These are phyloP conservation scores for Rhodotorula sp. DNA, from an alignment of 1,284 basidiomycete species.

Conservation along the genomic window DNA sequence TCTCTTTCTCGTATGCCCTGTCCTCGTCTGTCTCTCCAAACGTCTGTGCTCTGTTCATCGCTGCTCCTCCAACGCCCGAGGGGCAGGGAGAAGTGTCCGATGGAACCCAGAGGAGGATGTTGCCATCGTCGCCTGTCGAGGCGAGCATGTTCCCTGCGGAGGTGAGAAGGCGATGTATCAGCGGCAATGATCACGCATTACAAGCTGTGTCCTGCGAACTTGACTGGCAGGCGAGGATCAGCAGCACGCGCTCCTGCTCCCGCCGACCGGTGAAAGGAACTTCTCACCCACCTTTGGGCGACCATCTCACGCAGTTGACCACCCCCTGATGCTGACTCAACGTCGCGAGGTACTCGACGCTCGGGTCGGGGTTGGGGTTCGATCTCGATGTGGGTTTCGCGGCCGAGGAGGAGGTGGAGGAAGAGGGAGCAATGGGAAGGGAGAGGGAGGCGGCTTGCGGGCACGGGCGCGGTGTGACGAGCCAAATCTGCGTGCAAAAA, in stretches of 20 bases:
- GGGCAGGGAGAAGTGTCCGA: slow-evolving; percentile 52
- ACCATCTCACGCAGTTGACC: slow-evolving; percentile 95
- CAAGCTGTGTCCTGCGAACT: not conserved
- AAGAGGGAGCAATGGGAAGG: not conserved
- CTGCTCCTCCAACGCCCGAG: no score
- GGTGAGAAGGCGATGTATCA: not conserved
- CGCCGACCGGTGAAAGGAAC: not conserved
- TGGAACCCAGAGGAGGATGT: slow-evolving; percentile 92
- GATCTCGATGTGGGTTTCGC: slow-evolving; percentile 18
- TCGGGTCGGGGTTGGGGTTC: slow-evolving; percentile 53
- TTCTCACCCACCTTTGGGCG: slow-evolving; percentile 72
- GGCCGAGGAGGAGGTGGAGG: slow-evolving; percentile 2
- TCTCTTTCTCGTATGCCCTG: slow-evolving; percentile 83
- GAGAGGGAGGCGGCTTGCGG: slow-evolving; percentile 52
- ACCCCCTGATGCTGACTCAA: slow-evolving; percentile 88
- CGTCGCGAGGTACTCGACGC: slow-evolving; percentile 93
- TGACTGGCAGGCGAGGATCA: not conserved
- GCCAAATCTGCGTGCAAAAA: slow-evolving; percentile 87
- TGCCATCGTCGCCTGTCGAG: slow-evolving; percentile 94
- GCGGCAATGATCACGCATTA: not conserved
- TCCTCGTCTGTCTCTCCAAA: slow-evolving; percentile 79
- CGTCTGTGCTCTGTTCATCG: slow-evolving; percentile 44
- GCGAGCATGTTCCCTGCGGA: slow-evolving; percentile 79
- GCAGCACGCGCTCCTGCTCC: not conserved
- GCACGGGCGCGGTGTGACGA: slow-evolving; percentile 81